These are phyloP conservation scores for Backusella parvicylindrica DNA, from an alignment of 192 early-diverging fungal species.

Conservation along the genomic window DNA sequence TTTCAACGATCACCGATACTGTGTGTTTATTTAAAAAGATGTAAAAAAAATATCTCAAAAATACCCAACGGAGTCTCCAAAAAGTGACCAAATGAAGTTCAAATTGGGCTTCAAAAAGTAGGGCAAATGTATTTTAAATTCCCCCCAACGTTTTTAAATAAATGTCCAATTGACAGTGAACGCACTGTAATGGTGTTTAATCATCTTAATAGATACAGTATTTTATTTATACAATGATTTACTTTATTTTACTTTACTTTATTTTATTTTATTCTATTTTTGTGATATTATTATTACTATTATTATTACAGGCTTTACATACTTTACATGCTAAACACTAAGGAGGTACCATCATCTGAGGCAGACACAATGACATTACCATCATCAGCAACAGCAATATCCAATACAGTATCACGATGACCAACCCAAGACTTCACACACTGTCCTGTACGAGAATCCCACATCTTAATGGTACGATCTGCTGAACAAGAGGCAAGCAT, in stretches of 20 bases:
- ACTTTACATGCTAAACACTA: conserved; percentile 60
- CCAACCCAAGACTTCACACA: conserved; percentile 73
- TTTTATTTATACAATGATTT: background rate
- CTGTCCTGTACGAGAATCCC: conserved; percentile 90
- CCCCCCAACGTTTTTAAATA: too few relatives aligned
- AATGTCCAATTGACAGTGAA: too few relatives aligned
- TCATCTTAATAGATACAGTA: background rate
- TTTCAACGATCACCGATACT: too few relatives aligned
- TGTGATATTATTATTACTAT: background rate
- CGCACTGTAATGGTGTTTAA: too few relatives aligned
- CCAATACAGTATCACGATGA: conserved; percentile 85
- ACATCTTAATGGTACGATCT: conserved; percentile 78
- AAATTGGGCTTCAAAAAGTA: too few relatives aligned
- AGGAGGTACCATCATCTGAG: conserved; percentile 79
- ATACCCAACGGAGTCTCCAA: too few relatives aligned
- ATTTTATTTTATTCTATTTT: background rate
- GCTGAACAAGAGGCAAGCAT: conserved; percentile 73
- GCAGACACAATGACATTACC: conserved; percentile 72
- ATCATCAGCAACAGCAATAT: conserved; percentile 72
- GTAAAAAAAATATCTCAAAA: too few relatives aligned
- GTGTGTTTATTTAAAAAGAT: too few relatives aligned
- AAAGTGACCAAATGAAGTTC: too few relatives aligned
- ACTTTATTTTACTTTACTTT: background rate
- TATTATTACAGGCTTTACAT: background rate
- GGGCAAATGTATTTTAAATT: too few relatives aligned